Percentiles rank a stretch among this genome's conserved stretches.
Evolutionary conservation across 1,139 yeast genomes (phyloP).

Genomic region (Scheffersomyces parashehatae): DNA sequence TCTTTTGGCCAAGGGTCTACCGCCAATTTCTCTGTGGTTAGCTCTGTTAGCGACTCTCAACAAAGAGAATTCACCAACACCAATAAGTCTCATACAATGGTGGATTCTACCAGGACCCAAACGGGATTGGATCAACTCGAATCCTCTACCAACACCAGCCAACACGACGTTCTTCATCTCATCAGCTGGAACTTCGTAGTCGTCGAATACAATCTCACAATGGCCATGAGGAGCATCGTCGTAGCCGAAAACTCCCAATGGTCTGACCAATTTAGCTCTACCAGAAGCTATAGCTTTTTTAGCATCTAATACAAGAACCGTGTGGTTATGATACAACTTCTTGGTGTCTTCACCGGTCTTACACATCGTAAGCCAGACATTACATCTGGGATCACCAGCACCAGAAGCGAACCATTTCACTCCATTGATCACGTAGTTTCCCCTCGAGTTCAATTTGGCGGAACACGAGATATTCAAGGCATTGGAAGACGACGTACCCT

Average conservation of each 20-base stretch:
- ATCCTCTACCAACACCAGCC: slow-evolving; percentile 60
- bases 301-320: slow-evolving; percentile 60
- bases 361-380: slow-evolving; percentile 69
- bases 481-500: slow-evolving; percentile 64
- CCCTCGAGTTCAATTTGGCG: slow-evolving; percentile 44
- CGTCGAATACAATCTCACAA: slow-evolving; percentile 57
- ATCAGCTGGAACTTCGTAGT: slow-evolving; percentile 49
- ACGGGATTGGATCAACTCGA: slow-evolving; percentile 68
- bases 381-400: slow-evolving; percentile 69
- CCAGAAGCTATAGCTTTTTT: slow-evolving; percentile 55
- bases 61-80: slow-evolving; percentile 65
- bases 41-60: slow-evolving; percentile 56
- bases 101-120: slow-evolving; percentile 75
- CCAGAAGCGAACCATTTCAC: slow-evolving; percentile 79
- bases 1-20: slow-evolving; percentile 53
- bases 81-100: slow-evolving; percentile 72
- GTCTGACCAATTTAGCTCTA: slow-evolving; percentile 51
- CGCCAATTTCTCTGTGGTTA: slow-evolving; percentile 55
- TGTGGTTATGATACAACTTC: slow-evolving; percentile 52
- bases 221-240: slow-evolving; percentile 81
- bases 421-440: slow-evolving; percentile 61
- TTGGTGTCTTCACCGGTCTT: slow-evolving; percentile 46
- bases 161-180: slow-evolving; percentile 42
- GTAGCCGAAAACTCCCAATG: slow-evolving; percentile 60
- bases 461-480: slow-evolving; percentile 62